These are phyloP conservation scores for Tephrocybe sp. DNA, from an alignment of 768 basidiomycete genomes.

Conservation along the genomic window DNA sequence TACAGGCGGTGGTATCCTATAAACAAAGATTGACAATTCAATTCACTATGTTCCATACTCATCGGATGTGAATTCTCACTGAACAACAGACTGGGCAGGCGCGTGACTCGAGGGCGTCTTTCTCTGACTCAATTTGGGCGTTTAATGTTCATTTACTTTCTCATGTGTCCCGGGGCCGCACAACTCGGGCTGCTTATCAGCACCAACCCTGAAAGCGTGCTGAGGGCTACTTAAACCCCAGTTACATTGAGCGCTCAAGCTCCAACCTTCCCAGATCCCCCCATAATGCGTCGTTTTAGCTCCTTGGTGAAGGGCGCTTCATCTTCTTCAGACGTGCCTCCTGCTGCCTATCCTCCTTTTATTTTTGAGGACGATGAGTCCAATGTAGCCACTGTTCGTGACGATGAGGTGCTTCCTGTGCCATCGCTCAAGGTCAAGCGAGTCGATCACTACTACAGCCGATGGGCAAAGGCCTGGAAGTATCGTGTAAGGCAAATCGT, in stretches of 20 bases:
- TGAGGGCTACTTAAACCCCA: background rate
- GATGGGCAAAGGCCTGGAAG: slow-evolving; percentile 57
- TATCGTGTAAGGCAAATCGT: slow-evolving; percentile 38
- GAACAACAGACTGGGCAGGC: background rate
- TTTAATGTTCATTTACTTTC: background rate
- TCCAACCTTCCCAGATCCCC: background rate
- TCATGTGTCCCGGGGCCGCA: background rate
- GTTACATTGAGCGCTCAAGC: background rate
- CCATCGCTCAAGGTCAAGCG: slow-evolving; percentile 58
- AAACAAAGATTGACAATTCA: slow-evolving; percentile 1
- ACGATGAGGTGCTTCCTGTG: slow-evolving; percentile 33
- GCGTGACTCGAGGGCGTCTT: background rate
- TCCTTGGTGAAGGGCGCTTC: slow-evolving; percentile 9
- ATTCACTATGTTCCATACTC: background rate
- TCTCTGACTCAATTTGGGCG: slow-evolving; percentile 1
- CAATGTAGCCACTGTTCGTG: slow-evolving; percentile 30
- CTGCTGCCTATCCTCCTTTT: background rate
- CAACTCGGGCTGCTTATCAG: background rate
- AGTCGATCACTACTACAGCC: slow-evolving; percentile 57
- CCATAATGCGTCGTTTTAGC: slow-evolving; percentile 21
- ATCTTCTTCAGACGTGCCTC: background rate
- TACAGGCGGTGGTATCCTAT: slow-evolving; percentile 60
- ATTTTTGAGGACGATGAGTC: slow-evolving; percentile 29
- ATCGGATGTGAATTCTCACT: background rate
- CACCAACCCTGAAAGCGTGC: background rate